Evolutionary conservation across 2,329 filamentous ascomycete genomes (phyloP).

Genomic region (Fusarium equiseti): DNA sequence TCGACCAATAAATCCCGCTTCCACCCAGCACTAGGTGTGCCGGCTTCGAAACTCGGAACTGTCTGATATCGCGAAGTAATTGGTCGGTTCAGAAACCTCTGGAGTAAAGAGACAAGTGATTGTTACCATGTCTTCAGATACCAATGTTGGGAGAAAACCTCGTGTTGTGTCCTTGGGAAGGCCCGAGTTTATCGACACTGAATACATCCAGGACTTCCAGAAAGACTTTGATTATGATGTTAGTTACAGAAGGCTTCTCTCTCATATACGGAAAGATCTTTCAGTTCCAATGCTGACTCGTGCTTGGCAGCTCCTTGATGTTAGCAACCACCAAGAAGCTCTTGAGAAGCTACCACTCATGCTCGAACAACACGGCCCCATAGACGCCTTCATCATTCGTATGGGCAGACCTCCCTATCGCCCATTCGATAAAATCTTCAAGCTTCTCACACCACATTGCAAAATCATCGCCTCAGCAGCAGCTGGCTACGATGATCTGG

Average conservation of each 20-base stretch:
- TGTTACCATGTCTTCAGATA: conserved; percentile 1
- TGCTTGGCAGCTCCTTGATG: conserved; percentile 48
- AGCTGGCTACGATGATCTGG: conserved; percentile 62
- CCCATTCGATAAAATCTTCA: conserved; percentile 62
- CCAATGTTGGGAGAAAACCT: conserved; percentile 48
- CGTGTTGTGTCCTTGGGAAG: conserved; percentile 57
- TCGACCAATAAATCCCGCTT: background rate
- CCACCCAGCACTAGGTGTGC: no score
- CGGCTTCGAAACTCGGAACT: background rate
- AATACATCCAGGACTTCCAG: conserved; percentile 56
- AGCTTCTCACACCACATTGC: conserved; percentile 55
- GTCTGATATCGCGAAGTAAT: background rate
- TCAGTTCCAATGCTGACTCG: background rate
- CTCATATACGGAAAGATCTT: no score
- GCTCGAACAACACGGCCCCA: conserved; percentile 54
- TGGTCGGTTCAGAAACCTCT: rapidly evolving
- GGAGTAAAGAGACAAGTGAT: rapidly evolving
- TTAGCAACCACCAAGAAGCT: conserved; percentile 53
- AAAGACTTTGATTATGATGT: conserved; percentile 56
- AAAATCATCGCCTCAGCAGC: conserved; percentile 61
- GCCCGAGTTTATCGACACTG: conserved; percentile 54
- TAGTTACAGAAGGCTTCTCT: background rate
- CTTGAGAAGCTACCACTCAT: conserved; percentile 53
- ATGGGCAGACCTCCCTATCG: conserved; percentile 63
- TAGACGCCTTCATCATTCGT: conserved; percentile 62